These are phyloP conservation scores for Digitaria exilis DNA, from an alignment of 202 grass and related monocot species.

Conservation along the genomic window DNA sequence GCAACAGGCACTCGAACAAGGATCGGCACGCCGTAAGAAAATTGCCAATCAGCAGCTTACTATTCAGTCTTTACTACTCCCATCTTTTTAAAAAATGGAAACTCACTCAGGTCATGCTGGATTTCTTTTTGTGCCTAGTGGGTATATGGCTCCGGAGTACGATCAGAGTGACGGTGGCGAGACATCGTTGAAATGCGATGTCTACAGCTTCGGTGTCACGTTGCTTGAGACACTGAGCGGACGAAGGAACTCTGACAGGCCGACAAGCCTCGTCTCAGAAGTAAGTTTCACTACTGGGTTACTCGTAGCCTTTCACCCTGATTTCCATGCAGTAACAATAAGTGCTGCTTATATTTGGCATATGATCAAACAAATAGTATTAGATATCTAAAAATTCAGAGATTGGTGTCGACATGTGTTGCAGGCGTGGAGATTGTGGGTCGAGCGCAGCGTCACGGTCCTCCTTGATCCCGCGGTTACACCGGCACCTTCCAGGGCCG, in stretches of 20 bases:
- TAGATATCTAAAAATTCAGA: background rate
- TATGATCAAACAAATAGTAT: background rate
- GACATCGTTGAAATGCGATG: constrained; percentile 26
- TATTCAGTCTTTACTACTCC: background rate
- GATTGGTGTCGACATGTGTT: background rate
- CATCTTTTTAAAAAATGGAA: background rate
- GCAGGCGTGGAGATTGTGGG: constrained; percentile 43
- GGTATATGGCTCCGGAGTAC: constrained; percentile 38
- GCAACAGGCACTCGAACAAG: background rate
- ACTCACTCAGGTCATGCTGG: background rate
- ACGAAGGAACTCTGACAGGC: background rate
- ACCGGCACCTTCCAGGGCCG: background rate
- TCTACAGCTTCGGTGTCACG: constrained; percentile 29
- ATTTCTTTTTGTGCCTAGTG: background rate
- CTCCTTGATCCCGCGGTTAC: constrained; percentile 16
- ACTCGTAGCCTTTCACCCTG: background rate
- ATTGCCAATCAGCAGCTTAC: background rate
- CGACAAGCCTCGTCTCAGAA: background rate
- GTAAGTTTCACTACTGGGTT: background rate
- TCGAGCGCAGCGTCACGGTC: background rate
- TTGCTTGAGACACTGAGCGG: constrained; percentile 3
- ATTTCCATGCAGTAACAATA: background rate
- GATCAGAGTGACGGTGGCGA: background rate
- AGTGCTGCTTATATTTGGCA: background rate
- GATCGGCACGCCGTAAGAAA: constrained; percentile 32